phyloP scores from a whole-genome alignment of 805 yeast genomes.

The Ogataea haglerorum region DNA sequence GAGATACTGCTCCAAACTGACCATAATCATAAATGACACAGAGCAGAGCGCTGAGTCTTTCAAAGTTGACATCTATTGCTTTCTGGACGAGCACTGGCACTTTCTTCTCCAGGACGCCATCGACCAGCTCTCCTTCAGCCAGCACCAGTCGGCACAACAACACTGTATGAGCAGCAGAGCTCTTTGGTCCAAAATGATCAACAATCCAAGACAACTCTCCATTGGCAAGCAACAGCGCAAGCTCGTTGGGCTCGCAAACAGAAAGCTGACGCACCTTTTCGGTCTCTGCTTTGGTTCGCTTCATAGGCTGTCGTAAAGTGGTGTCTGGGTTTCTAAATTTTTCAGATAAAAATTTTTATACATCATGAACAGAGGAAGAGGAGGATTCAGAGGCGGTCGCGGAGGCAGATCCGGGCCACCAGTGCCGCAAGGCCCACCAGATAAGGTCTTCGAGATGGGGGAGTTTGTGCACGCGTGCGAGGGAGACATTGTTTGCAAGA shows the following conservation, averaged over 20 bases:
- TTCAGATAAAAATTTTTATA: slow-evolving; percentile 10
- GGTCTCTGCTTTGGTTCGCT: background rate
- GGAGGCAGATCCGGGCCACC: slow-evolving; percentile 74
- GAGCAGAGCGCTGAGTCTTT: background rate
- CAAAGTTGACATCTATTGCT: background rate
- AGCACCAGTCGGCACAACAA: background rate
- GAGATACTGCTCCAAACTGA: background rate
- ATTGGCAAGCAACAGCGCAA: background rate
- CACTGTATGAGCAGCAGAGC: background rate
- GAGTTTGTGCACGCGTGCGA: slow-evolving; percentile 88
- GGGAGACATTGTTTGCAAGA: slow-evolving; percentile 95
- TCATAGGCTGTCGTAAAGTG: slow-evolving; percentile 5
- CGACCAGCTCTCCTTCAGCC: background rate
- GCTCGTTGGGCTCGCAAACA: background rate
- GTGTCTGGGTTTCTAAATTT: slow-evolving; percentile 16
- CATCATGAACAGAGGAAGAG: slow-evolving; percentile 65
- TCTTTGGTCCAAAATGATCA: background rate
- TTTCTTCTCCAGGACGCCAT: background rate
- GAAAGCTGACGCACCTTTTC: background rate
- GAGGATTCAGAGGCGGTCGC: slow-evolving; percentile 57
- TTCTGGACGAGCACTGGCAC: background rate
- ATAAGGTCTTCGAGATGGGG: slow-evolving; percentile 92
- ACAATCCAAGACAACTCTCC: too few relatives aligned
- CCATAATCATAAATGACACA: background rate
- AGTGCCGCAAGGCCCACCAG: slow-evolving; percentile 93